These are phyloP conservation scores for Phytophthora brassicae DNA, from an alignment of 352 stramenopile species.

Conservation along the genomic window DNA sequence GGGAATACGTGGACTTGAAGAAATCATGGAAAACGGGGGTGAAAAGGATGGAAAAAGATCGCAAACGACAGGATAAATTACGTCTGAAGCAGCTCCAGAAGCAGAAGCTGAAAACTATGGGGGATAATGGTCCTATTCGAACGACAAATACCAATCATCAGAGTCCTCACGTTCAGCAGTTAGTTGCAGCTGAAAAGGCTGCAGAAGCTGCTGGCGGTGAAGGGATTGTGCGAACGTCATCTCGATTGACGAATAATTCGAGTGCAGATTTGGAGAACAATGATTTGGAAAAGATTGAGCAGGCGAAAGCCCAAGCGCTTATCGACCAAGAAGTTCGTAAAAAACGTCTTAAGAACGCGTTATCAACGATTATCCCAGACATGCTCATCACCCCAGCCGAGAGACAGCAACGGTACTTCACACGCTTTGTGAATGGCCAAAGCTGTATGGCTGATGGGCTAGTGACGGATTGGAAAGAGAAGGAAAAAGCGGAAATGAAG, in stretches of 20 bases:
- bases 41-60: slow-evolving; percentile 87
- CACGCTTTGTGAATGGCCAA: slow-evolving; percentile 54
- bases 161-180: slow-evolving; percentile 40
- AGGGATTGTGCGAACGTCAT: slow-evolving; percentile 68
- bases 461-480: slow-evolving; percentile 58
- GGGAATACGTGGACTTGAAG: slow-evolving; percentile 82
- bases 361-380: slow-evolving; percentile 82
- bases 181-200: slow-evolving; percentile 40
- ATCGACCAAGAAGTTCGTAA: slow-evolving; percentile 83
- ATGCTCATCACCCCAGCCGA: slow-evolving; percentile 76
- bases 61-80: slow-evolving; percentile 83
- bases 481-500: slow-evolving; percentile 70
- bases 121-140: slow-evolving; percentile 30
- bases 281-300: slow-evolving; percentile 83
- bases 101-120: slow-evolving; percentile 30
- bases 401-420: slow-evolving; percentile 53
- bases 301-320: slow-evolving; percentile 70
- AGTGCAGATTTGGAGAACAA: slow-evolving; percentile 70
- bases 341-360: slow-evolving; percentile 81
- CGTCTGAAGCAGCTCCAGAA: slow-evolving; percentile 75
- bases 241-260: slow-evolving; percentile 86
- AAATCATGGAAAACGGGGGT: slow-evolving; percentile 82
- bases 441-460: slow-evolving; percentile 69
- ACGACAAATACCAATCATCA: slow-evolving; percentile 44
- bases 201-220: slow-evolving; percentile 26